Percentiles rank a stretch among this genome's conserved stretches.
phyloP scores from a whole-genome alignment of 352 stramenopile species.

The Phytophthora gonapodyides region DNA sequence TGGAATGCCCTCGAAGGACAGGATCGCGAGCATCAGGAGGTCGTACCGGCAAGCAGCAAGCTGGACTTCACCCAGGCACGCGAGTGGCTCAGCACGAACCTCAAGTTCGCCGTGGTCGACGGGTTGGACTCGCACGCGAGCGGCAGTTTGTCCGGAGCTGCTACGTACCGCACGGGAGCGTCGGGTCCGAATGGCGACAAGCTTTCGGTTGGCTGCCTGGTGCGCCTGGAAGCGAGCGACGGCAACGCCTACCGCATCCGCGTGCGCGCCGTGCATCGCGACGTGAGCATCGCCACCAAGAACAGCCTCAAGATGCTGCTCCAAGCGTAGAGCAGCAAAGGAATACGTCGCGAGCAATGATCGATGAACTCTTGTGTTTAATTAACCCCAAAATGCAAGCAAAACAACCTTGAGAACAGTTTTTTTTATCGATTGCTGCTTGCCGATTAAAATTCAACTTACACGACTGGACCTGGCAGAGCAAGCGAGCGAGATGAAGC shows the following conservation, averaged over 20 bases:
- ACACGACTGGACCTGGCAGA: too few relatives aligned
- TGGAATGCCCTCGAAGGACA: constrained; percentile 92
- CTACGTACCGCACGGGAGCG: constrained; percentile 92
- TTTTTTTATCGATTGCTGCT: too few relatives aligned
- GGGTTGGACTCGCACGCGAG: constrained; percentile 65
- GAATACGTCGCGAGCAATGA: constrained; percentile 3
- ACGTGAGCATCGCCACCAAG: constrained; percentile 73
- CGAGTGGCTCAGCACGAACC: constrained; percentile 83
- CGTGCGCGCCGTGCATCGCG: constrained; percentile 91
- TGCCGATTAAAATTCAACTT: too few relatives aligned
- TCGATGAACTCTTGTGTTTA: constrained; percentile 22
- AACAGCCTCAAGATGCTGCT: constrained; percentile 70
- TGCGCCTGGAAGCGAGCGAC: constrained; percentile 90
- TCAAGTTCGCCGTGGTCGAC: constrained; percentile 91
- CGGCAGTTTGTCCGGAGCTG: constrained; percentile 90
- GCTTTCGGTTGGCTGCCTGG: constrained; percentile 93
- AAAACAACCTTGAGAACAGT: too few relatives aligned
- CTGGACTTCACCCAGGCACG: constrained; percentile 86
- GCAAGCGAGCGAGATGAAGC: too few relatives aligned
- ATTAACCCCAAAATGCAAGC: too few relatives aligned
- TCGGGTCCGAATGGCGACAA: constrained; percentile 91
- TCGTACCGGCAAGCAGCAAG: constrained; percentile 78
- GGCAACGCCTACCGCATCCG: constrained; percentile 88
- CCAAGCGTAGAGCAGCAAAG: constrained; percentile 26
- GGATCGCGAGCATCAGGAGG: constrained; percentile 92